These are phyloP conservation scores for Kwoniella europaea DNA, from an alignment of 768 basidiomycete species.

Conservation along the genomic window DNA sequence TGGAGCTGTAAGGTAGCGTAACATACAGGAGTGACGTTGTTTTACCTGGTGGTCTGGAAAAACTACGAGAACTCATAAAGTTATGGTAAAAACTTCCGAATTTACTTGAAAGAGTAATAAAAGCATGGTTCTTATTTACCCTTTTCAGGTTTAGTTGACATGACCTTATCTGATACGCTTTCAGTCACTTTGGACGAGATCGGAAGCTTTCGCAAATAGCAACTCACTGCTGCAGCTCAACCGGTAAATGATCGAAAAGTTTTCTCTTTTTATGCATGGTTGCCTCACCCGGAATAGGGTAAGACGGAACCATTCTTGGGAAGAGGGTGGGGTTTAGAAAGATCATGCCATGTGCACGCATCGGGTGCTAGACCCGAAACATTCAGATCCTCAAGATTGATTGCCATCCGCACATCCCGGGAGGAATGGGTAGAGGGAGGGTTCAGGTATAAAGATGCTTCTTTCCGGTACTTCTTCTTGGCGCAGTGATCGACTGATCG, in stretches of 20 bases:
- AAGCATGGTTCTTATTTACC: not conserved
- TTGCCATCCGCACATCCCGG: not conserved
- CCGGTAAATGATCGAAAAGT: not conserved
- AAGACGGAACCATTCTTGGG: not conserved
- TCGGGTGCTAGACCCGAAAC: not conserved
- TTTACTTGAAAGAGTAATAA: not conserved
- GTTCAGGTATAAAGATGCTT: not conserved
- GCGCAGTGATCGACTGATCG: not conserved
- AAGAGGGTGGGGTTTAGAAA: not conserved
- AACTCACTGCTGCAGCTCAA: not conserved
- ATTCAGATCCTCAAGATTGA: not conserved
- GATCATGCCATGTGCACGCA: not conserved
- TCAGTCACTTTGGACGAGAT: not conserved
- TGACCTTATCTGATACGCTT: conserved; percentile 18
- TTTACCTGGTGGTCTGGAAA: not conserved
- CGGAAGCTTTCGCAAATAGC: not conserved
- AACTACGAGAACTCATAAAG: not conserved
- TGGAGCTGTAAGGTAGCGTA: not conserved
- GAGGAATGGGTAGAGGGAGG: not conserved
- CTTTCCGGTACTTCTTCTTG: not conserved
- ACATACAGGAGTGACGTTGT: not conserved
- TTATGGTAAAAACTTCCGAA: not conserved
- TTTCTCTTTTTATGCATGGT: not conserved
- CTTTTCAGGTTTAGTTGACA: not conserved
- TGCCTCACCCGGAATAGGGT: too few relatives aligned